Evolutionary conservation across 768 basidiomycete species (phyloP).

Genomic region (Termitomyces sp.): DNA sequence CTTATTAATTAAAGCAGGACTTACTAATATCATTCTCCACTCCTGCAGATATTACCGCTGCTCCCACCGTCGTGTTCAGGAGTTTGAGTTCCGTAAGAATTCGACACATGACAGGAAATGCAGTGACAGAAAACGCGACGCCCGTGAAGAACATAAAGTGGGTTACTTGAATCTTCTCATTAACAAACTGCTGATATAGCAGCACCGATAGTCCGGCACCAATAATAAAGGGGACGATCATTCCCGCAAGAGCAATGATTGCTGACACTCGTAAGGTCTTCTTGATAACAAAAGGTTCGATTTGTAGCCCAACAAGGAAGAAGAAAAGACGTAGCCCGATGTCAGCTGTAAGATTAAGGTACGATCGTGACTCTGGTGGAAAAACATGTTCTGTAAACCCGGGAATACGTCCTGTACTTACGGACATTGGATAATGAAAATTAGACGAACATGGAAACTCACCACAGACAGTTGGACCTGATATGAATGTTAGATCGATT

Average conservation of each 20-base stretch:
- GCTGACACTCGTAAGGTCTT: constrained; percentile 66
- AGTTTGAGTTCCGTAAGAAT: constrained; percentile 90
- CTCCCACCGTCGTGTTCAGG: constrained; percentile 86
- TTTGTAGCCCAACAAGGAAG: constrained; percentile 90
- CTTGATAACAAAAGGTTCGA: constrained; percentile 74
- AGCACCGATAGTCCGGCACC: constrained; percentile 64
- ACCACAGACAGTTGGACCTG: constrained; percentile 51
- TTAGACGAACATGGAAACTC: neutral
- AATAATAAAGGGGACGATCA: constrained; percentile 83
- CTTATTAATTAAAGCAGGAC: constrained; percentile 7
- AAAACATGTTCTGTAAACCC: constrained; percentile 86
- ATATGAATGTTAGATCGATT: neutral
- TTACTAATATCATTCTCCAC: constrained; percentile 77
- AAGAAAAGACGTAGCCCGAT: constrained; percentile 87
- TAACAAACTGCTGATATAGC: constrained; percentile 73
- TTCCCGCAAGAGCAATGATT: constrained; percentile 76
- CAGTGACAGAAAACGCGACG: constrained; percentile 86
- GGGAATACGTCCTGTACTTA: constrained; percentile 65
- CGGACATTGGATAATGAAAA: neutral
- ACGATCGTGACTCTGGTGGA: constrained; percentile 65
- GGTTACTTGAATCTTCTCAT: constrained; percentile 63
- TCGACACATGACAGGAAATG: constrained; percentile 82
- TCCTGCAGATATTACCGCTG: constrained; percentile 89
- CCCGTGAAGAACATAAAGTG: constrained; percentile 94
- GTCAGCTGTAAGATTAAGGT: constrained; percentile 82